Conservation (phyloP, 306 rosid genomes). For the Cucumis hystrix region DNA sequence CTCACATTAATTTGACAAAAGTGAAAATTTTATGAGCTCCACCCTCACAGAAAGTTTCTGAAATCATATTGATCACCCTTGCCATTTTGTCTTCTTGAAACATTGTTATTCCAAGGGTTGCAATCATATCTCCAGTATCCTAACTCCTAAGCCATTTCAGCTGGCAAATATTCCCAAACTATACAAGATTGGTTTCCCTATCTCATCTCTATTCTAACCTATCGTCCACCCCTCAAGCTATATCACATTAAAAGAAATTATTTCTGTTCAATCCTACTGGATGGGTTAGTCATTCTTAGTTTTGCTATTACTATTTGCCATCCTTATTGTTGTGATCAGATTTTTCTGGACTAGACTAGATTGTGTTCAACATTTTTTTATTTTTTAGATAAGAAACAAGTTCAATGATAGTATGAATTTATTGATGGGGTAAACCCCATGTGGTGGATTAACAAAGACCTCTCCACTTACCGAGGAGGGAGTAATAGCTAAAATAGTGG, state of each 20-base stretch:
- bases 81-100: neutral
- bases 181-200: neutral
- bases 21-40: neutral
- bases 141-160: neutral
- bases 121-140: neutral
- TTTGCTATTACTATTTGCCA: neutral
- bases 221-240: neutral
- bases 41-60: neutral
- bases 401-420: too few relatives aligned
- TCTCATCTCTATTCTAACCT: neutral
- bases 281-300: neutral
- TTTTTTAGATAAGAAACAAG: too few relatives aligned
- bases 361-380: neutral
- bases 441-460: too few relatives aligned
- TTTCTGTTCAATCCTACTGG: neutral
- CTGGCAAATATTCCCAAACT: neutral
- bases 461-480: too few relatives aligned
- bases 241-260: neutral
- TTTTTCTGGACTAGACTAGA: neutral
- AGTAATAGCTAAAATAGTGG: too few relatives aligned
- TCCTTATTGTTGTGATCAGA: neutral
- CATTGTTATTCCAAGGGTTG: neutral
- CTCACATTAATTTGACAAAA: neutral
- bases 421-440: too few relatives aligned
- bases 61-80: neutral